phyloP scores from a whole-genome alignment of 306 rosid genomes.

The Boehmeria nivea region DNA sequence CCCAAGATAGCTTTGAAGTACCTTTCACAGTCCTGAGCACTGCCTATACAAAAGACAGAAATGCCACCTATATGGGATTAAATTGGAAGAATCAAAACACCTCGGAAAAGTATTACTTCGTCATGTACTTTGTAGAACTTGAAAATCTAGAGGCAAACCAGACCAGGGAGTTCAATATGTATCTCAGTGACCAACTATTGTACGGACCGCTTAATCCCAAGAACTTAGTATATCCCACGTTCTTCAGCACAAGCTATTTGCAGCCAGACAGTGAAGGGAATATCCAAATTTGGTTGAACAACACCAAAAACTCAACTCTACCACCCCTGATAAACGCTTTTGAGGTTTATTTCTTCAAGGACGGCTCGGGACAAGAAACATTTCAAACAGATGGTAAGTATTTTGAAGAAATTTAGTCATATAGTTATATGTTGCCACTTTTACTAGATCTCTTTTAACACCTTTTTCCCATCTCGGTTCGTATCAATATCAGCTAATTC shows the following conservation, averaged over 20 bases:
- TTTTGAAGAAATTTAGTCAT: neutral
- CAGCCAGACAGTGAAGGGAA: neutral
- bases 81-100: constrained; percentile 4
- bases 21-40: neutral
- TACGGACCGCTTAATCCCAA: too few relatives aligned
- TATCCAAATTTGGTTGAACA: constrained; percentile 3
- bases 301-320: constrained; percentile 24
- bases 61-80: constrained; percentile 16
- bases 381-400: constrained; percentile 31
- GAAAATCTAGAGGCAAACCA: constrained; percentile 23
- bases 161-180: constrained; percentile 25
- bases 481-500: constrained; percentile 22
- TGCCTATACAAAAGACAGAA: neutral
- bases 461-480: too few relatives aligned
- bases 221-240: too few relatives aligned
- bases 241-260: too few relatives aligned
- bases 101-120: constrained; percentile 15
- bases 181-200: constrained; percentile 20
- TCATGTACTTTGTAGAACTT: constrained; percentile 48
- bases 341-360: constrained; percentile 27
- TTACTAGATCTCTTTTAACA: neutral
- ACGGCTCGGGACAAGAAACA: constrained; percentile 27
- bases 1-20: neutral
- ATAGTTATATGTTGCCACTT: neutral
- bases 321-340: constrained; percentile 55